Evolutionary conservation across 2,329 filamentous ascomycete genomes (phyloP).

Genomic region (Bipolaris gigantea): DNA sequence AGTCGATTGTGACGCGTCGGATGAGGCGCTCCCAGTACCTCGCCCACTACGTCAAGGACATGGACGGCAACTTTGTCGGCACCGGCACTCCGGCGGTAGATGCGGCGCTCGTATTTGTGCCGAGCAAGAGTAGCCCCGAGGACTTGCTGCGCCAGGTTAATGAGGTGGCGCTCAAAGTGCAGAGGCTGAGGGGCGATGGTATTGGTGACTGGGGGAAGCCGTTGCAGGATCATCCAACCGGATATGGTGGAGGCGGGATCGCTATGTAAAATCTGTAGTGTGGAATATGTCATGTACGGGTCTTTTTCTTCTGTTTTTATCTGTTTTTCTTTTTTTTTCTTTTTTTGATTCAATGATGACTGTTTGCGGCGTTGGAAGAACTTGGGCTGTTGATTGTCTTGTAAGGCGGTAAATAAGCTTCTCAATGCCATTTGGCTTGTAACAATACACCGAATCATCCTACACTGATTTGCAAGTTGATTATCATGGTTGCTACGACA

Average conservation of each 20-base stretch:
- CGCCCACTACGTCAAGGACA: constrained; percentile 36
- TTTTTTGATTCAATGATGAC: too few relatives aligned
- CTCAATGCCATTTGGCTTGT: neutral
- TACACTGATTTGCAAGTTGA: neutral
- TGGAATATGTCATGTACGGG: too few relatives aligned
- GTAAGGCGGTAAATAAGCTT: neutral
- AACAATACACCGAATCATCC: neutral
- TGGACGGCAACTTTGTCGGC: constrained; percentile 32
- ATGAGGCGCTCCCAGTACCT: constrained; percentile 32
- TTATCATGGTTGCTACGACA: neutral
- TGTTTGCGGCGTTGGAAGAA: neutral
- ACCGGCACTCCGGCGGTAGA: constrained; percentile 29
- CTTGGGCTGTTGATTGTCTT: neutral
- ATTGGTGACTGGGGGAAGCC: constrained; percentile 14
- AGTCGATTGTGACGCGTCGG: constrained; percentile 9
- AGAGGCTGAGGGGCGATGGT: constrained; percentile 11
- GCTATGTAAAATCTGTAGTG: neutral
- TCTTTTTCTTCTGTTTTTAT: too few relatives aligned
- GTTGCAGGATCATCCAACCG: neutral
- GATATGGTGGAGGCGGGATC: neutral
- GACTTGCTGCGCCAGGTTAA: constrained; percentile 33
- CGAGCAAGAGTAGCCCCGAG: constrained; percentile 30
- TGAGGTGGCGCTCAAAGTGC: constrained; percentile 30
- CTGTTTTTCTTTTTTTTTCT: too few relatives aligned
- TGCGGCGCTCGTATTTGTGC: constrained; percentile 33